Conservation (phyloP, 2,329 filamentous ascomycete species). For the Trichoderma guizhouense region DNA sequence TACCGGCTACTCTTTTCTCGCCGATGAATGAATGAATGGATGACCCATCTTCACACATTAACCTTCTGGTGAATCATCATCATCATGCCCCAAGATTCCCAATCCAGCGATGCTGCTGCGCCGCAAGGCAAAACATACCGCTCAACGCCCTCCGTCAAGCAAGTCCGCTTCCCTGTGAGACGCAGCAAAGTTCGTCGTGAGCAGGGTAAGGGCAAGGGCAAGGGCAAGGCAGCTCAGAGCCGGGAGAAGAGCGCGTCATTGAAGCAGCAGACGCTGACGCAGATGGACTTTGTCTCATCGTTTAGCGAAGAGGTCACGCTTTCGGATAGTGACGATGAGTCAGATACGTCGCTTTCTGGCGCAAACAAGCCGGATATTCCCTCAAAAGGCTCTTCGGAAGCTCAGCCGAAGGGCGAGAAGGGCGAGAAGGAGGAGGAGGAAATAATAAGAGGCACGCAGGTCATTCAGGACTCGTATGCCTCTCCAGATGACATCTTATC, state of each 20-base stretch:
- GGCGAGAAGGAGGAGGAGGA: conserved; percentile 21
- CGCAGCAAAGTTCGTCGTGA: conserved; percentile 29
- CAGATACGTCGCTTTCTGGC: conserved; percentile 14
- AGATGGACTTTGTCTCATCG: conserved; percentile 39
- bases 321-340: conserved; percentile 31
- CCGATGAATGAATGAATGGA: background rate
- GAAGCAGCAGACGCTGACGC: conserved; percentile 42
- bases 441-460: conserved; percentile 25
- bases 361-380: conserved; percentile 25
- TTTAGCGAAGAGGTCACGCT: conserved; percentile 31
- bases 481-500: conserved; percentile 34
- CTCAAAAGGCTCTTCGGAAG: conserved; percentile 22
- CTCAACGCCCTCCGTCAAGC: conserved; percentile 36
- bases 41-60: no score
- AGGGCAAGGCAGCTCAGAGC: conserved; percentile 7
- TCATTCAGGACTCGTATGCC: conserved; percentile 46
- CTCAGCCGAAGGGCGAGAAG: conserved; percentile 13
- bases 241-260: background rate
- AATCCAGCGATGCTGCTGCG: conserved; percentile 36
- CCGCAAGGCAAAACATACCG: conserved; percentile 39
- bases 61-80: background rate
- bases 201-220: conserved; percentile 30
- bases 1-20: background rate
- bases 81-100: conserved; percentile 37
- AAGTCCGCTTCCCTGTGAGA: conserved; percentile 38